Base-by-base conservation (phyloP, 2,329 filamentous ascomycete genomes). In the Boeremia lycopersici region DNA sequence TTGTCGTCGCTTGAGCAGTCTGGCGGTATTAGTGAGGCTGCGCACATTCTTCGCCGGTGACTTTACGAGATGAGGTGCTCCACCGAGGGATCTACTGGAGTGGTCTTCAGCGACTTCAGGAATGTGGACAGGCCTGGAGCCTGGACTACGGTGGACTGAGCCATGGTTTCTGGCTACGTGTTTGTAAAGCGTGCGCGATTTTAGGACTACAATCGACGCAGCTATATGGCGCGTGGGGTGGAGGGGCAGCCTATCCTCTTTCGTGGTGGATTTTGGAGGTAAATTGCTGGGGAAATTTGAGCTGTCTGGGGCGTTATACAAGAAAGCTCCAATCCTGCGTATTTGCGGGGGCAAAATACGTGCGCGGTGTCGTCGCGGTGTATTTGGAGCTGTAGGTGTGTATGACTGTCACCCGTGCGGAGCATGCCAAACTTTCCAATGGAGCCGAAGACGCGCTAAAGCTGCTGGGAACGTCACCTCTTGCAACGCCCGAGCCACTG, bases 1-100 rank as follows among this genome's bases (percentile, higher is more conserved):
- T 73, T 98, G 93, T 66, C 93, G 84, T 73, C 93, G 84, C 77
- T 96, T 97, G 62, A 99, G 84, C 17, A 97, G 86, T 47, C 91
- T 95, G 65, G 11, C 65, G 34, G 15, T 10, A 13, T 48, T 13
- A 55, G 48, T 28, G 43, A n/a, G 29, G 7, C 50, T 34, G 29
- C 15, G 35, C 23, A 25, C 26, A 11, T 6, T 35, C 30, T 39
- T 17, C 34, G 41, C 28, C 26, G 42, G 52, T 23, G 26, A 57
- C 77, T 86, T 72, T 77, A 96, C 91, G 90, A 90, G 65, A 93
- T 87, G 58, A 96, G 83, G 61, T 85, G 86, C 75, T 97, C 92
- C 61, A 96, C 88, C 8, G 91, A 93, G 36, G 88, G 85, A 64
- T 96, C 92, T 48, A 95, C 84, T 28, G 87, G 82, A 48, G 86